Conservation (phyloP, 345 rosid genomes). For the Ailanthus altissimus region DNA sequence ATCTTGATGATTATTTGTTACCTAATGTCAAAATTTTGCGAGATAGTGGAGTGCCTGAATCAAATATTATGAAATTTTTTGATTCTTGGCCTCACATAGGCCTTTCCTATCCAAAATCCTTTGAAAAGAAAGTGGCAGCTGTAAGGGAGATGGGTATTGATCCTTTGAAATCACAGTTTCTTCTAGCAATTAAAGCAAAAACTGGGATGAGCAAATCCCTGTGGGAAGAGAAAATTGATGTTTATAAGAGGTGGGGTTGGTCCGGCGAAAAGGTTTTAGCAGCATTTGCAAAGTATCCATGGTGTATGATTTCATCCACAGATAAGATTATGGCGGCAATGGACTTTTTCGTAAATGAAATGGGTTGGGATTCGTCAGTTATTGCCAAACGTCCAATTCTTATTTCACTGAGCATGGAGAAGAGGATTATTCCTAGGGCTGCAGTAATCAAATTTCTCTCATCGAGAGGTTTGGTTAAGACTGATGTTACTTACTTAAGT, state of each 20-base stretch:
- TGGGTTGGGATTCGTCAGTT: slow-evolving; percentile 13
- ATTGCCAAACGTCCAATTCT: neutral
- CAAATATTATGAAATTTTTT: neutral
- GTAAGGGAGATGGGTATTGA: slow-evolving; percentile 31
- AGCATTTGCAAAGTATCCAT: slow-evolving; percentile 14
- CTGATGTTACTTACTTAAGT: neutral
- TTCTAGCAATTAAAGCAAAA: slow-evolving; percentile 16
- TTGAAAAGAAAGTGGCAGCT: slow-evolving; percentile 20
- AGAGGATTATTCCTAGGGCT: slow-evolving; percentile 4
- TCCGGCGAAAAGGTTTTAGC: slow-evolving; percentile 25
- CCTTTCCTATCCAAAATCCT: neutral
- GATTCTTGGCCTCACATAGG: neutral
- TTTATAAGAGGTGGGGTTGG: slow-evolving; percentile 36
- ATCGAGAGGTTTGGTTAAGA: slow-evolving; percentile 10
- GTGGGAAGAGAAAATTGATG: slow-evolving; percentile 28
- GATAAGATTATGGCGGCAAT: slow-evolving; percentile 16
- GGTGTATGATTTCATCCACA: neutral
- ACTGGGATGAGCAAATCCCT: slow-evolving; percentile 1
- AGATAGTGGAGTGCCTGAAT: slow-evolving; percentile 22
- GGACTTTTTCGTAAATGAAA: slow-evolving; percentile 26
- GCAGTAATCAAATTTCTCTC: slow-evolving; percentile 1
- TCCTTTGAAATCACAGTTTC: slow-evolving; percentile 20
- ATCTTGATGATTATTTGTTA: neutral
- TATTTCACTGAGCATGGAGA: neutral
- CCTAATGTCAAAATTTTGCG: slow-evolving; percentile 1